phyloP scores from a whole-genome alignment of 2,329 filamentous ascomycete genomes.

The Penicillium sp. region DNA sequence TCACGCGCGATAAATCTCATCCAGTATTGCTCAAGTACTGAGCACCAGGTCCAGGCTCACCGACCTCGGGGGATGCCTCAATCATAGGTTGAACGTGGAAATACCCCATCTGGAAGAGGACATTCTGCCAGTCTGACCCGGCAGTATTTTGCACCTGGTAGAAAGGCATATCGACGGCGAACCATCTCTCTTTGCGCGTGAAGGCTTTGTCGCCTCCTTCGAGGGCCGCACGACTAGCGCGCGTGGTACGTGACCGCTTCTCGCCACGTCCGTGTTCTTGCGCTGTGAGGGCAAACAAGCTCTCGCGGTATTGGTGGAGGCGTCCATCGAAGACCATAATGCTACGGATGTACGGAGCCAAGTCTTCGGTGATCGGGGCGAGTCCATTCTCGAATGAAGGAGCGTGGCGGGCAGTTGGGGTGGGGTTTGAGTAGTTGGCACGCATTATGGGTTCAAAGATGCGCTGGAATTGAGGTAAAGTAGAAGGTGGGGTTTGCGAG shows the following conservation, averaged over 20 bases:
- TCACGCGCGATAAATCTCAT: not conserved
- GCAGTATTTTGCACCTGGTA: constrained; percentile 66
- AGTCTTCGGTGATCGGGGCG: constrained; percentile 66
- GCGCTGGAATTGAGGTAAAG: constrained; percentile 43
- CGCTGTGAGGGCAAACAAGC: constrained; percentile 62
- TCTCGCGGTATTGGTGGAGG: constrained; percentile 66
- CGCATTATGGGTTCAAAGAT: constrained; percentile 55
- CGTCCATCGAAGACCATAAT: constrained; percentile 76
- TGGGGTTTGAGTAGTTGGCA: constrained; percentile 34
- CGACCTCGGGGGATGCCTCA: constrained; percentile 16
- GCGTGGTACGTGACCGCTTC: constrained; percentile 68
- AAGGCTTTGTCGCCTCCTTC: constrained; percentile 69
- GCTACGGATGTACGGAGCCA: constrained; percentile 84
- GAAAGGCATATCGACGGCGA: constrained; percentile 61
- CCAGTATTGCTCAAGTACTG: not conserved
- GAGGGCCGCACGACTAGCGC: constrained; percentile 71
- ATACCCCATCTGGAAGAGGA: constrained; percentile 34
- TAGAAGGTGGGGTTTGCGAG: constrained; percentile 25
- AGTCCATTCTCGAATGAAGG: constrained; percentile 76
- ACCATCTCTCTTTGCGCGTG: constrained; percentile 71
- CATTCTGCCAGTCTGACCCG: constrained; percentile 42
- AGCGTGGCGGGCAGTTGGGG: constrained; percentile 42
- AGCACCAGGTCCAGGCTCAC: constrained; percentile 13
- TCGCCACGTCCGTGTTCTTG: constrained; percentile 46
- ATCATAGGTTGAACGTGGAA: constrained; percentile 27